These are phyloP conservation scores for Fragaria nilgerrensis DNA, from an alignment of 306 rosid species.

Conservation along the genomic window DNA sequence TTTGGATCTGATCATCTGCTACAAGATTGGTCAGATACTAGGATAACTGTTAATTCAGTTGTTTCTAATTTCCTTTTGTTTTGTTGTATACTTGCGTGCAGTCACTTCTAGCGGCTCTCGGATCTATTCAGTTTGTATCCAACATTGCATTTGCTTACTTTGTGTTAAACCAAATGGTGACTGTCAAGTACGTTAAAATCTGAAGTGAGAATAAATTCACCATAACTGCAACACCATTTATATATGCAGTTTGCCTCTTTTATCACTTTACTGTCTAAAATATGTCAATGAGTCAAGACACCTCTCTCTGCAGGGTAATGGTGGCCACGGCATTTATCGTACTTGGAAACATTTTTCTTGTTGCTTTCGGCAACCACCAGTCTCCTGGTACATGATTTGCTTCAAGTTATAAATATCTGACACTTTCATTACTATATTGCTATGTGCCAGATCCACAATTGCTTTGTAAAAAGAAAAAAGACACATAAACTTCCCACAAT, in stretches of 20 bases:
- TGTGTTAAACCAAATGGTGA: conserved; percentile 88
- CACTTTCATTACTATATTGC: conserved; percentile 12
- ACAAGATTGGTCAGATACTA: not conserved
- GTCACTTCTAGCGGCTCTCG: conserved; percentile 99
- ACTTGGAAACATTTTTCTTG: conserved; percentile 88
- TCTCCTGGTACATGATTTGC: conserved; percentile 72
- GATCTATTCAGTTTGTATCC: conserved; percentile 94
- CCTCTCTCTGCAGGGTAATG: conserved; percentile 62
- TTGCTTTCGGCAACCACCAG: conserved; percentile 98
- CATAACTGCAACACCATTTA: not conserved
- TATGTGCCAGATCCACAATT: not conserved
- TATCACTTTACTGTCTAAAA: conserved; percentile 7
- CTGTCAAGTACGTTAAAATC: conserved; percentile 75
- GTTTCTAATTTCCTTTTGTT: conserved; percentile 13
- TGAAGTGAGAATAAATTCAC: conserved; percentile 32
- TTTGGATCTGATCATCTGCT: not conserved
- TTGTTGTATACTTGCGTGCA: conserved; percentile 34
- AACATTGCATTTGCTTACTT: conserved; percentile 96
- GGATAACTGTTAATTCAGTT: conserved; percentile 13
- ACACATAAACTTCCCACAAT: not conserved
- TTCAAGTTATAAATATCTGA: conserved; percentile 9
- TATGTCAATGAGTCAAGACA: conserved; percentile 13
- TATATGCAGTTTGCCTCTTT: conserved; percentile 1
- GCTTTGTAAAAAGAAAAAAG: not conserved
- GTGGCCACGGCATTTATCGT: conserved; percentile 96